These are phyloP conservation scores for Periconia digitata DNA, from an alignment of 2,329 filamentous ascomycete species.

Conservation along the genomic window DNA sequence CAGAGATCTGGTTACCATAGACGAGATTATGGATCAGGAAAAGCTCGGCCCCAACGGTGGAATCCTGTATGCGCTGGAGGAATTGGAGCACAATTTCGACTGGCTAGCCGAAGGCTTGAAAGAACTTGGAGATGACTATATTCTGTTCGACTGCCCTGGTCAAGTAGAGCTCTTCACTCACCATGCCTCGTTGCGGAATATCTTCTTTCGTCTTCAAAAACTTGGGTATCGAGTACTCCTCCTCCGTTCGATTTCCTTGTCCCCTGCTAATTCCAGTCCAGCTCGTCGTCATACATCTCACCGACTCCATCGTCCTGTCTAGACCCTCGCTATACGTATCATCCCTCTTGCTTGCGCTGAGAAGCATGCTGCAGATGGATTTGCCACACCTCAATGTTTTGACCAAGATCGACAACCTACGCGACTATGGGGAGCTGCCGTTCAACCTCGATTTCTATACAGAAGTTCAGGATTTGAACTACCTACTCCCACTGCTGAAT, in stretches of 20 bases:
- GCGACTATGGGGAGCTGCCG: constrained; percentile 79
- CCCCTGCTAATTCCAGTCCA: constrained; percentile 47
- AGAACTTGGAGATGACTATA: constrained; percentile 80
- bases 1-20: constrained; percentile 81
- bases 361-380: constrained; percentile 98
- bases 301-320: constrained; percentile 91
- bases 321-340: constrained; percentile 94
- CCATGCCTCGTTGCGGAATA: constrained; percentile 86
- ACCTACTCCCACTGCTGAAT: constrained; percentile 79
- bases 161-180: constrained; percentile 98
- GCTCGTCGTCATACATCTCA: constrained; percentile 91
- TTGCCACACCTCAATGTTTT: constrained; percentile 94
- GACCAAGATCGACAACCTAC: constrained; percentile 95
- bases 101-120: constrained; percentile 85
- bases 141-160: constrained; percentile 94
- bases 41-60: constrained; percentile 89
- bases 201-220: constrained; percentile 89
- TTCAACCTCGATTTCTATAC: constrained; percentile 98
- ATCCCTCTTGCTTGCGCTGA: constrained; percentile 86
- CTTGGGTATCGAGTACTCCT: constrained; percentile 80
- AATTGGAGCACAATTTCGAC: constrained; percentile 89
- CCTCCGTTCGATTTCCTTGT: constrained; percentile 22
- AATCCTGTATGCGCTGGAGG: constrained; percentile 89
- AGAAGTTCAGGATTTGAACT: constrained; percentile 88
- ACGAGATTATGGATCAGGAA: constrained; percentile 93